These are phyloP conservation scores for Clohesyomyces aquaticus DNA, from an alignment of 495 filamentous ascomycete species.

Conservation along the genomic window DNA sequence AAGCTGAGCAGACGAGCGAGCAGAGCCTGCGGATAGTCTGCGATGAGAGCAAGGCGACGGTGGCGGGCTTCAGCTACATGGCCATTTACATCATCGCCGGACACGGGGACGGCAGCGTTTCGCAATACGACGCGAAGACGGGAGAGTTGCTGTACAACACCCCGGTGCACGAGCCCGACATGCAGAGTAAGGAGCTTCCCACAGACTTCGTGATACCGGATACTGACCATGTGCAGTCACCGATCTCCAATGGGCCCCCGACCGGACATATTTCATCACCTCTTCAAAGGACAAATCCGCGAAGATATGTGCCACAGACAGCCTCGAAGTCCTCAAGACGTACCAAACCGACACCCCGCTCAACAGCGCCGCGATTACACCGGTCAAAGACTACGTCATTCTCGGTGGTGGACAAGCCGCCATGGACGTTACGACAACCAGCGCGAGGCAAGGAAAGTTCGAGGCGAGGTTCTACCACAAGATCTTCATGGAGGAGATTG, in stretches of 20 bases:
- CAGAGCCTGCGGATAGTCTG: conserved; percentile 82
- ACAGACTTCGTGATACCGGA: too few species aligned
- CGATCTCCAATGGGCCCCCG: conserved; percentile 90
- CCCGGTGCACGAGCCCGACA: conserved; percentile 79
- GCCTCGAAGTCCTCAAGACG: conserved; percentile 90
- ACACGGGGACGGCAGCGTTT: conserved; percentile 93
- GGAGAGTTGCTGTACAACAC: conserved; percentile 80
- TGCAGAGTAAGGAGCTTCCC: conserved; percentile 49
- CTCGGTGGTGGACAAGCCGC: conserved; percentile 97
- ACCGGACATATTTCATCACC: conserved; percentile 97
- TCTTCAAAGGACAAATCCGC: conserved; percentile 96
- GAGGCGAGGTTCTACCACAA: conserved; percentile 99
- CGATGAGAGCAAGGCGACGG: conserved; percentile 92
- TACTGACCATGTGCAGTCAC: conserved; percentile 58
- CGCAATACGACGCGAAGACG: conserved; percentile 92
- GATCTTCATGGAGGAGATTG: conserved; percentile 98
- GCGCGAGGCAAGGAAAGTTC: conserved; percentile 93
- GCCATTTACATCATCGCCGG: conserved; percentile 94
- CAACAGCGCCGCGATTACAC: conserved; percentile 89
- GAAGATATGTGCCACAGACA: conserved; percentile 80
- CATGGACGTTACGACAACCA: conserved; percentile 98
- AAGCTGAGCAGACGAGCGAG: conserved; percentile 83
- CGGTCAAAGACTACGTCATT: conserved; percentile 95
- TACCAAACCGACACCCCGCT: conserved; percentile 93
- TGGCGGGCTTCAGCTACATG: conserved; percentile 92